phyloP scores from a whole-genome alignment of 1,284 basidiomycete genomes.

The Microbotryum saponariae region DNA sequence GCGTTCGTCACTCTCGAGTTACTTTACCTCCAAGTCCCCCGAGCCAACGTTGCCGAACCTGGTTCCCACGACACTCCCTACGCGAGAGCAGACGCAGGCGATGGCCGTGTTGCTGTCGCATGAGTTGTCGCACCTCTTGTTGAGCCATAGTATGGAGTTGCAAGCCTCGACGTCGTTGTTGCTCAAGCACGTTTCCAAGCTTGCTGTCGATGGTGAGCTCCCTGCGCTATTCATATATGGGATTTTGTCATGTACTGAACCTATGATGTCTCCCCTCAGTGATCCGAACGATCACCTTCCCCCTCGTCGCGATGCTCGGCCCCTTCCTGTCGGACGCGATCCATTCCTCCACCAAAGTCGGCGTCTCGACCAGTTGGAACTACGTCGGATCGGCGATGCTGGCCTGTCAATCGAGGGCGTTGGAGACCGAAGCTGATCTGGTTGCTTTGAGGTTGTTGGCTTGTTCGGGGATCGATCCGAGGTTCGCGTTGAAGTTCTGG shows the following conservation, averaged over 20 bases:
- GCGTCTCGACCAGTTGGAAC: conserved; percentile 21
- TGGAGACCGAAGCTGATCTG: conserved; percentile 30
- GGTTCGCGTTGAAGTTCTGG: conserved; percentile 33
- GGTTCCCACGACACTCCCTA: conserved; percentile 14
- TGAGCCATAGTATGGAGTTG: conserved; percentile 35
- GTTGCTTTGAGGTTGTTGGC: conserved; percentile 33
- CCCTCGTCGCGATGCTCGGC: conserved; percentile 33
- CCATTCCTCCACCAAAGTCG: conserved; percentile 20
- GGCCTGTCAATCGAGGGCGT: conserved; percentile 23
- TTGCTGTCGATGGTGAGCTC: conserved; percentile 30
- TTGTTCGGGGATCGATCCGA: conserved; percentile 33
- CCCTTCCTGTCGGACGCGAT: conserved; percentile 37
- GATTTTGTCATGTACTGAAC: no score
- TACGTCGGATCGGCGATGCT: conserved; percentile 17
- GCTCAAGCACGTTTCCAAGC: conserved; percentile 31
- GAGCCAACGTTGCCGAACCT: neutral
- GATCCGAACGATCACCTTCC: conserved; percentile 33
- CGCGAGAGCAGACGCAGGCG: conserved; percentile 28
- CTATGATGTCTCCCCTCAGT: conserved; percentile 8
- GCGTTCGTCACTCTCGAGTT: neutral
- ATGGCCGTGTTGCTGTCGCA: conserved; percentile 35
- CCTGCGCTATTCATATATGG: no score
- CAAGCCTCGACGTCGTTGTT: conserved; percentile 32
- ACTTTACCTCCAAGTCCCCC: neutral
- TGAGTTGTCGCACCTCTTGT: conserved; percentile 34